These are phyloP conservation scores for Glebionis coronaria DNA, from an alignment of 129 eudicot species.

Conservation along the genomic window DNA sequence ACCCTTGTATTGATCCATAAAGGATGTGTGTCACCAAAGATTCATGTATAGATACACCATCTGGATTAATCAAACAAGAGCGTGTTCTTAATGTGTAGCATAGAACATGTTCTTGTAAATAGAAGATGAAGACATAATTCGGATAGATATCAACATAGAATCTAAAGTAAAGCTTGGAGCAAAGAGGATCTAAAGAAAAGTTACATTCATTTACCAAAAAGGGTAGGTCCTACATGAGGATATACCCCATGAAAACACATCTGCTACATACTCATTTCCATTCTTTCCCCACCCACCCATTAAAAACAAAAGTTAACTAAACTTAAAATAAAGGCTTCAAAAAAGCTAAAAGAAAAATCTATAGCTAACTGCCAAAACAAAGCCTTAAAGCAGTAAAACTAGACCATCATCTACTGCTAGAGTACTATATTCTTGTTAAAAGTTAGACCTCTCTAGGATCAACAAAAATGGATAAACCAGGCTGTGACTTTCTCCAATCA, in stretches of 20 bases:
- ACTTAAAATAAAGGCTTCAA: slow-evolving; percentile 18
- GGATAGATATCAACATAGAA: slow-evolving; percentile 5
- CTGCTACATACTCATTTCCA: slow-evolving; percentile 22
- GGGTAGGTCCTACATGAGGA: slow-evolving; percentile 35
- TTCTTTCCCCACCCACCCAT: slow-evolving; percentile 37
- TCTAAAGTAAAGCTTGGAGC: slow-evolving; percentile 4
- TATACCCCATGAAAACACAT: slow-evolving; percentile 32
- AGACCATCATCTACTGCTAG: too few relatives aligned
- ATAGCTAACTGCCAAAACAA: slow-evolving; percentile 14
- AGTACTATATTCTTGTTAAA: slow-evolving; percentile 20
- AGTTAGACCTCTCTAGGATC: slow-evolving; percentile 91
- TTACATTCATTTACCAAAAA: slow-evolving; percentile 35
- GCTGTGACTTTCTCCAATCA: slow-evolving; percentile 96
- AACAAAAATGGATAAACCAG: slow-evolving; percentile 88
- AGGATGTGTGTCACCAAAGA: not conserved
- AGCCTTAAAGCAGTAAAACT: slow-evolving; percentile 22
- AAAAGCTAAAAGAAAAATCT: not conserved
- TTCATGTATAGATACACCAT: not conserved
- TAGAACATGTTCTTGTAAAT: not conserved
- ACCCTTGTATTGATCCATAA: too few relatives aligned
- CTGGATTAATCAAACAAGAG: not conserved
- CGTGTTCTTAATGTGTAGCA: not conserved
- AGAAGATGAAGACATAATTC: not conserved
- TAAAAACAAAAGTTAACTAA: slow-evolving; percentile 31
- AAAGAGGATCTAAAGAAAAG: slow-evolving; percentile 28